A percentile compares a stretch with the other conserved stretches of the same genome.
phyloP scores from a whole-genome alignment of 208 protist species.

The Leishmania tropica region DNA sequence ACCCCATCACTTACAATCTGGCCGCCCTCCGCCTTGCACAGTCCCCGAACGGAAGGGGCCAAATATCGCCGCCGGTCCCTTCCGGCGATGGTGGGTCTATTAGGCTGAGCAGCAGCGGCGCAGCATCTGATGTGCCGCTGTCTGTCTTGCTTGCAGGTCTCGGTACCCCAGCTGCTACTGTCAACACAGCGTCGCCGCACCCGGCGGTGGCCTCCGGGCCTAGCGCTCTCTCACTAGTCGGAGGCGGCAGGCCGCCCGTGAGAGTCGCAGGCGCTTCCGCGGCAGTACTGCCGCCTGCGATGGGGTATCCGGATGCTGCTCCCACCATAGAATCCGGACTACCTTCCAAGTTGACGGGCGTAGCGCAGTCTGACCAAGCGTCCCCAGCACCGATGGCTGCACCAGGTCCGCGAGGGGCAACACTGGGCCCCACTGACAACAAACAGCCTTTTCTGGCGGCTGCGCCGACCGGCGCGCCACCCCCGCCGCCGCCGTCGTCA shows the following conservation, averaged over 20 bases:
- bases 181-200: not conserved
- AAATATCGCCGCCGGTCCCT: not conserved
- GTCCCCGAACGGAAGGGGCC: not conserved
- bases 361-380: not conserved
- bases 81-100: not conserved
- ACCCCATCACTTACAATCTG: conserved; percentile 31
- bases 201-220: not conserved
- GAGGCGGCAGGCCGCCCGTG: not conserved
- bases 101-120: not conserved
- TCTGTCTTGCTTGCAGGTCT: conserved; percentile 8
- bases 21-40: conserved; percentile 26
- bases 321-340: not conserved
- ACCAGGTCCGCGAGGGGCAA: not conserved
- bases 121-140: conserved; percentile 3
- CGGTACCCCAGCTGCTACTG: not conserved
- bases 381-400: not conserved
- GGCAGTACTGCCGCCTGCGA: not conserved
- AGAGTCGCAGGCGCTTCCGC: not conserved
- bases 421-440: not conserved
- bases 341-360: not conserved
- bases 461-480: not conserved
- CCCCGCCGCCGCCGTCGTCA: not conserved
- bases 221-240: not conserved
- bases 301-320: not conserved
- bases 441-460: too few relatives aligned